A percentile compares a stretch with the other conserved stretches of the same genome.
Evolutionary conservation across 176 grass and related monocot species (phyloP).

Genomic region (Olyra latifolia): DNA sequence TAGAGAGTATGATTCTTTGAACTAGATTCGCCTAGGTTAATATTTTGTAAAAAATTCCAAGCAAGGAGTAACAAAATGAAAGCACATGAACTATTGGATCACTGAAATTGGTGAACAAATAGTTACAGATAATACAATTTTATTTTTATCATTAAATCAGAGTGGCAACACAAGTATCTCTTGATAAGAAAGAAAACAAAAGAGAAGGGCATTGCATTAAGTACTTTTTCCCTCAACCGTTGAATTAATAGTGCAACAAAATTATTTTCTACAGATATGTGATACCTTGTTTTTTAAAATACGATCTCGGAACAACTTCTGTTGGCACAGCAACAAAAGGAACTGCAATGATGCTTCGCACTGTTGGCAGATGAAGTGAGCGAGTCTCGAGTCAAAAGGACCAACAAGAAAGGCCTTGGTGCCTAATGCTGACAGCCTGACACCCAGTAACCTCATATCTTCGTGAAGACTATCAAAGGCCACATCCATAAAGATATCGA

Average conservation of each 20-base stretch:
- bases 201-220: neutral
- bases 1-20: neutral
- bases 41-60: neutral
- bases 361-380: constrained; percentile 85
- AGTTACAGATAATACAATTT: neutral
- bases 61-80: neutral
- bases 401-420: constrained; percentile 35
- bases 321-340: constrained; percentile 88
- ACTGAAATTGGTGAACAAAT: neutral
- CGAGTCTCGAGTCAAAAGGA: constrained; percentile 44
- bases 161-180: neutral
- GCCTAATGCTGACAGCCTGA: constrained; percentile 48
- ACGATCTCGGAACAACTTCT: constrained; percentile 81
- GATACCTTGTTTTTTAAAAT: constrained; percentile 86
- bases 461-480: constrained; percentile 87
- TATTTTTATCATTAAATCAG: constrained; percentile 2
- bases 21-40: neutral
- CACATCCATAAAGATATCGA: constrained; percentile 90
- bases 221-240: neutral
- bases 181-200: constrained; percentile 8
- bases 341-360: constrained; percentile 89
- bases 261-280: constrained; percentile 21
- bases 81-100: constrained; percentile 2
- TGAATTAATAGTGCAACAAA: constrained; percentile 4
- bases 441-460: constrained; percentile 66